Percentiles rank a stretch among this genome's conserved stretches.
Evolutionary conservation across 2,329 filamentous ascomycete genomes (phyloP).

Genomic region (Fusarium sp.): DNA sequence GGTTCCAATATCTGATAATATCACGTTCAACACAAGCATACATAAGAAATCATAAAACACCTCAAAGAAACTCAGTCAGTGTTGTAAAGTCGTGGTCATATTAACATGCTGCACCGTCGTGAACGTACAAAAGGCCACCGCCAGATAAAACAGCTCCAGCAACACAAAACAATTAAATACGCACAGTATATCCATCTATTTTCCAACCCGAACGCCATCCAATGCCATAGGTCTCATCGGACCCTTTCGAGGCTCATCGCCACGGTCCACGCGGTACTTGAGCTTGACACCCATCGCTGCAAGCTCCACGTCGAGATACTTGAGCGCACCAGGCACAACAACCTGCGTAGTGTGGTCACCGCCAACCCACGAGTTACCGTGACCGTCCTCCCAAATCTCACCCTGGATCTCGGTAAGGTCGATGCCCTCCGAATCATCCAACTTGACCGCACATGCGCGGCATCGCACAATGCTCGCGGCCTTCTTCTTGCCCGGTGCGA

Average conservation of each 20-base stretch:
- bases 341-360: slow-evolving; percentile 93
- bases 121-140: slow-evolving; percentile 30
- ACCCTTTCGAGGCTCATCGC: slow-evolving; percentile 73
- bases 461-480: slow-evolving; percentile 80
- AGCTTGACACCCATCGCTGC: slow-evolving; percentile 96
- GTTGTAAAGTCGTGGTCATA: slow-evolving; percentile 37
- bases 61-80: background rate
- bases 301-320: slow-evolving; percentile 93
- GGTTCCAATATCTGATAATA: background rate
- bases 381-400: slow-evolving; percentile 93
- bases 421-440: slow-evolving; percentile 69
- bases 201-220: slow-evolving; percentile 49
- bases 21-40: background rate
- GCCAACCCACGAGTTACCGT: slow-evolving; percentile 85
- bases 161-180: slow-evolving; percentile 38
- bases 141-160: slow-evolving; percentile 38
- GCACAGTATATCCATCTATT: slow-evolving; percentile 41
- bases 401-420: slow-evolving; percentile 70
- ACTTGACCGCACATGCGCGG: slow-evolving; percentile 77
- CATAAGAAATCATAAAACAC: background rate
- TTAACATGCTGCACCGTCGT: slow-evolving; percentile 35
- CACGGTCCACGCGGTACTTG: slow-evolving; percentile 78
- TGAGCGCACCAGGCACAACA: slow-evolving; percentile 91
- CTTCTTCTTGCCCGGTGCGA: slow-evolving; percentile 71
- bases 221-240: slow-evolving; percentile 59